These are phyloP conservation scores for Fonsecaea pedrosoi DNA, from an alignment of 2,329 filamentous ascomycete genomes.

Conservation along the genomic window DNA sequence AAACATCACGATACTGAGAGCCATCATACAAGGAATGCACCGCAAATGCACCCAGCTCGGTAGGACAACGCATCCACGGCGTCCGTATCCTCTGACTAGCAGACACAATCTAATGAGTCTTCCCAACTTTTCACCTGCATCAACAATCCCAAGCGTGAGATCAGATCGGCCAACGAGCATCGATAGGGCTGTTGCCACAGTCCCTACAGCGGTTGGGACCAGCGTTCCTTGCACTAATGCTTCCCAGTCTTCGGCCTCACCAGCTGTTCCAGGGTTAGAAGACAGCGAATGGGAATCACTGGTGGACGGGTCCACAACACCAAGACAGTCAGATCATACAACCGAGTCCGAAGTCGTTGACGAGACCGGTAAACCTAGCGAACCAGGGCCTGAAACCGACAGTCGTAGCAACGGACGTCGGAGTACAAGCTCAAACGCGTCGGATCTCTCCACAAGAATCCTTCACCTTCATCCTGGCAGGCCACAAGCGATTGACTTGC, in stretches of 20 bases:
- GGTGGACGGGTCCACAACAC: neutral
- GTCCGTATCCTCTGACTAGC: conserved; percentile 16
- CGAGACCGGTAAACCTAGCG: neutral
- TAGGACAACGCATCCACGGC: neutral
- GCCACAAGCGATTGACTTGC: neutral
- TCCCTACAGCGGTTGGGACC: neutral
- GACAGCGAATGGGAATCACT: neutral
- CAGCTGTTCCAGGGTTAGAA: neutral
- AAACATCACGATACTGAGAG: conserved; percentile 9
- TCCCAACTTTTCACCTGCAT: conserved; percentile 14
- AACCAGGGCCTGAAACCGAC: neutral
- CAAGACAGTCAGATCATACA: neutral
- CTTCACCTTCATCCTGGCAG: conserved; percentile 4
- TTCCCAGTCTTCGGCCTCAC: neutral
- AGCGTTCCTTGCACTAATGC: neutral
- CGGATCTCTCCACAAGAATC: neutral
- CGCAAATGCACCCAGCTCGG: conserved; percentile 3
- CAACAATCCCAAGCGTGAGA: conserved; percentile 9
- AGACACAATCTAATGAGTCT: conserved; percentile 20
- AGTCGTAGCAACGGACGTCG: neutral
- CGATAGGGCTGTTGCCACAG: neutral
- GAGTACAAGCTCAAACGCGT: neutral
- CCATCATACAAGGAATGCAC: conserved; percentile 21
- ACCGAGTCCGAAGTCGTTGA: neutral
- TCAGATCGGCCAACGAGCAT: neutral